phyloP scores from a whole-genome alignment of 2,329 filamentous ascomycete genomes.

The Colletotrichum truncatum region DNA sequence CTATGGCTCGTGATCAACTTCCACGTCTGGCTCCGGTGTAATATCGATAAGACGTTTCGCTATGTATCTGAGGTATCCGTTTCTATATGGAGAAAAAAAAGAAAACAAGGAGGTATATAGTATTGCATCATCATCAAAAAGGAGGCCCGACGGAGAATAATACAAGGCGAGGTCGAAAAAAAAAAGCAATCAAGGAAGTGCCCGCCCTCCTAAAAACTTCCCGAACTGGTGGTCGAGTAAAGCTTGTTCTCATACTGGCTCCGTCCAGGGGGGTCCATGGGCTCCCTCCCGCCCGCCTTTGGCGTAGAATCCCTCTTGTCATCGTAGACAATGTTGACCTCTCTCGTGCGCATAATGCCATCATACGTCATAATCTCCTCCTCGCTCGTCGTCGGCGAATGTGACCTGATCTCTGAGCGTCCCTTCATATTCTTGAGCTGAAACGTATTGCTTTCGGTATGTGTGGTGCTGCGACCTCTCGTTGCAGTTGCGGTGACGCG shows the following conservation, averaged over 20 bases:
- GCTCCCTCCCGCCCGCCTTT: not conserved
- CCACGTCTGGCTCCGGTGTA: not conserved
- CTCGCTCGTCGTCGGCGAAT: slow-evolving; percentile 44
- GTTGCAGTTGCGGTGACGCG: not conserved
- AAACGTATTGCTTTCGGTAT: not conserved
- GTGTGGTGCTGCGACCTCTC: not conserved
- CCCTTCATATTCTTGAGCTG: slow-evolving; percentile 34
- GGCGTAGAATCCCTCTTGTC: slow-evolving; percentile 6
- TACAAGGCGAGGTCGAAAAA: too few species aligned
- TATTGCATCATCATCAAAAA: not conserved
- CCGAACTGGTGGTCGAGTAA: slow-evolving; percentile 5
- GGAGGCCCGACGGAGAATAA: too few species aligned
- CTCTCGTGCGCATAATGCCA: slow-evolving; percentile 42
- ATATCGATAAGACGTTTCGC: not conserved
- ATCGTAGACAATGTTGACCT: slow-evolving; percentile 23
- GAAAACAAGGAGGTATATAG: not conserved
- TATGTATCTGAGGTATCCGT: not conserved
- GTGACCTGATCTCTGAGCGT: slow-evolving; percentile 45
- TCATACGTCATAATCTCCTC: slow-evolving; percentile 53
- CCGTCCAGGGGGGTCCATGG: not conserved
- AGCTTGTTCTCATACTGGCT: slow-evolving; percentile 4
- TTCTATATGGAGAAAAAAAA: not conserved
- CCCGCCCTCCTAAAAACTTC: slow-evolving; percentile 13
- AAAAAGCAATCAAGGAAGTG: not conserved
- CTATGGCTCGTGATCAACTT: not conserved